Base-by-base conservation (phyloP, 345 rosid species). In the Lumnitzera littorea region DNA sequence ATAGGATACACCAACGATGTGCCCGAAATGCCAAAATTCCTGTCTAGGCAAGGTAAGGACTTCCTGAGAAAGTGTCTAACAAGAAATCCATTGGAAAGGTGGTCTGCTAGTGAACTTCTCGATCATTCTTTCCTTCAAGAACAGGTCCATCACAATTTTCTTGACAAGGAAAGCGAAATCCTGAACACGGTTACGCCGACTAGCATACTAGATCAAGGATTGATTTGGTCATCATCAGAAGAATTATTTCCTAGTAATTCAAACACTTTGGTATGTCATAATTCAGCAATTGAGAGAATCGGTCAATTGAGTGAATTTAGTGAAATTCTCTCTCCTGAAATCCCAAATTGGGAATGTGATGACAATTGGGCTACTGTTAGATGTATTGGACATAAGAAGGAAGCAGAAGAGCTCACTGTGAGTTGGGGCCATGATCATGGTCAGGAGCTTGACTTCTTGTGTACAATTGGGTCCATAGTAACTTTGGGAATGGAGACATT, bases 351-450 rank as follows among this genome's bases (percentile, higher is more conserved):
- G 91, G 57, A 55, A 29, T 59, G 48, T 61, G 82, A 78, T 60
- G 81, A 72, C 48, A 62, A 36, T 41, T 85, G 88, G 91, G 16
- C 68, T 25, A 73, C 81, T 0, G 82, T 85, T 16, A 74, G 91
- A 68, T 61, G 74, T 66, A 67, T 36, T 36, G 43, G 43, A 1
- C 7, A 1, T 6, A 36, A 36, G 43, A 4, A 36, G 43, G 43
- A 4, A 36, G 43, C 43, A 4, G 10, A 36, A 9, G 43, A 7
- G 43, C 1, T 4, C 43, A 36, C 10, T 36, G 2, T 36, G 43
- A 36, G 43, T 36, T 36, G 43, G 43, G 43, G 43, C 0, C 43
- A 36, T 36, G 43, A 36, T 36, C 43, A 36, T 36, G 10, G 11
- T 36, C 43, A 36, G 43, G 43, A 36, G 9, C 0, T 36, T 36